Conservation (phyloP, 1,284 basidiomycete species). For the Vanrija sp. region DNA sequence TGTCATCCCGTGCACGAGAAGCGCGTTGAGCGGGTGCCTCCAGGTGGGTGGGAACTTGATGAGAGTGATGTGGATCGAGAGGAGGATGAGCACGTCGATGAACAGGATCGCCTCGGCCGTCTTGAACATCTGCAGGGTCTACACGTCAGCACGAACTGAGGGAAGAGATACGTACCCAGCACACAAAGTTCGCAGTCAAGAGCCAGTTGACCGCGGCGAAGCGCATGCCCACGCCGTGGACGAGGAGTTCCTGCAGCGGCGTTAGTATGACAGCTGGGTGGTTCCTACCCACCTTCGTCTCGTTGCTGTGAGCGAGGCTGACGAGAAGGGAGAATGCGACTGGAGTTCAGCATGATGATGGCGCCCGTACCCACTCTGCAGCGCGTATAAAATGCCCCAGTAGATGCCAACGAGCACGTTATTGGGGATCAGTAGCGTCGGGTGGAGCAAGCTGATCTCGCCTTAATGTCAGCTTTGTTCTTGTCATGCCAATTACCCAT, state of each 20-base stretch:
- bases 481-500: constrained; percentile 21
- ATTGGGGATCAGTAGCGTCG: constrained; percentile 68
- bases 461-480: constrained; percentile 44
- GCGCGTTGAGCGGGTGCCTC: constrained; percentile 50
- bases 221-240: constrained; percentile 70
- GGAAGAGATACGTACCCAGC: constrained; percentile 59
- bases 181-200: constrained; percentile 76
- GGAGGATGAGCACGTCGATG: constrained; percentile 44
- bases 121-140: constrained; percentile 47
- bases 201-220: constrained; percentile 76
- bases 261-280: neutral
- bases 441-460: constrained; percentile 57
- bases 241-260: constrained; percentile 56
- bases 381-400: constrained; percentile 51
- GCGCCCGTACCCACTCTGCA: constrained; percentile 21
- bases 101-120: constrained; percentile 43
- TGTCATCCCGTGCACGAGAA: constrained; percentile 54
- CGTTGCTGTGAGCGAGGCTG: constrained; percentile 63
- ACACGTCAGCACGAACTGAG: neutral
- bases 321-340: constrained; percentile 76
- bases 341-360: constrained; percentile 49
- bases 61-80: constrained; percentile 43
- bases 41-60: constrained; percentile 41
- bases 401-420: constrained; percentile 63
- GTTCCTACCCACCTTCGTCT: constrained; percentile 63